Evolutionary conservation across 352 stramenopile genomes (phyloP).

Genomic region (Lagenidium sp.): DNA sequence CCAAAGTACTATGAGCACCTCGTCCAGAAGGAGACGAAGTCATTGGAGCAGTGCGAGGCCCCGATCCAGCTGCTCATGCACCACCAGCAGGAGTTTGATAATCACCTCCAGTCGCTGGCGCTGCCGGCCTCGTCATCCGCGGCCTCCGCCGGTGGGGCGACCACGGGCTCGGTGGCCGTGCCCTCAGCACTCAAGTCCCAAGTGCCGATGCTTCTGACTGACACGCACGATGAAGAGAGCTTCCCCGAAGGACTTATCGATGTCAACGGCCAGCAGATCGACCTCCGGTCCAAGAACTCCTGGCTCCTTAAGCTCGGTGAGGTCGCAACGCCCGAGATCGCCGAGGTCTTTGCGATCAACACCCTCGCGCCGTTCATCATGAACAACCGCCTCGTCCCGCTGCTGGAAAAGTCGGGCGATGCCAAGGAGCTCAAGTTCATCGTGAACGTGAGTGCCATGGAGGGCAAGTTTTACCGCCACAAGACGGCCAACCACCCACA

Average conservation of each 20-base stretch:
- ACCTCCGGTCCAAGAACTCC: constrained; percentile 90
- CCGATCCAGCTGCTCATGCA: constrained; percentile 65
- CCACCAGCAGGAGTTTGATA: constrained; percentile 73
- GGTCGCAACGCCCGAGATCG: constrained; percentile 78
- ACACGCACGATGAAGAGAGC: constrained; percentile 38
- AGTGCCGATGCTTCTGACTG: constrained; percentile 64
- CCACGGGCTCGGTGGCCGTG: constrained; percentile 16
- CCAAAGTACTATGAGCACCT: constrained; percentile 92
- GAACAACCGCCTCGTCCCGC: constrained; percentile 88
- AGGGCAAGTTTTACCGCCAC: constrained; percentile 97
- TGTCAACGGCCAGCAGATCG: constrained; percentile 94
- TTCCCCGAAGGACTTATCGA: constrained; percentile 84
- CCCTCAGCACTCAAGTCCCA: constrained; percentile 81
- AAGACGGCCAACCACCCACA: constrained; percentile 96
- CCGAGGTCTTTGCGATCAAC: constrained; percentile 91
- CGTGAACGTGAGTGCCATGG: constrained; percentile 97
- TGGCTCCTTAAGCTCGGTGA: constrained; percentile 94
- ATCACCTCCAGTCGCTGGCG: constrained; percentile 48
- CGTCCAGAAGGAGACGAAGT: constrained; percentile 75
- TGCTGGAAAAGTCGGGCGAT: constrained; percentile 49
- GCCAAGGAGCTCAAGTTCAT: constrained; percentile 72
- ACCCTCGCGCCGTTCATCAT: constrained; percentile 95
- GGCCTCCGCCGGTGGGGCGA: constrained; percentile 5
- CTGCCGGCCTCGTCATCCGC: constrained; percentile 21
- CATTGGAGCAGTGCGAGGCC: constrained; percentile 36